These are phyloP conservation scores for Aspergillus baeticus DNA, from an alignment of 495 filamentous ascomycete genomes.

Conservation along the genomic window DNA sequence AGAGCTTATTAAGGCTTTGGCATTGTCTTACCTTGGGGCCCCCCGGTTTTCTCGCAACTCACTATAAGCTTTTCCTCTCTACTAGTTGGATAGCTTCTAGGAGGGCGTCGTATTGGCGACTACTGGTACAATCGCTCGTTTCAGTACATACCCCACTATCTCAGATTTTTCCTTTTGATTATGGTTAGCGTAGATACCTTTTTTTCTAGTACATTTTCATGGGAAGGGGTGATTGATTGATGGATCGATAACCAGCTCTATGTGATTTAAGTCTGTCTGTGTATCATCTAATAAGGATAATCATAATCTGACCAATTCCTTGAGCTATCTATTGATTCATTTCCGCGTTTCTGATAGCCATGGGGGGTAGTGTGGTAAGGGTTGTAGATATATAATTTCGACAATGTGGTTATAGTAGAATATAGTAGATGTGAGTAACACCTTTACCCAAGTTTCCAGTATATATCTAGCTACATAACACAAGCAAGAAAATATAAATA, in stretches of 20 bases:
- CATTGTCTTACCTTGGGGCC: background rate
- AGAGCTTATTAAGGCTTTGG: background rate
- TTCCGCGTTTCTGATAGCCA: too few species aligned
- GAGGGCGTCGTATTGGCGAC: background rate
- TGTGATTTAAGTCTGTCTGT: constrained; percentile 7
- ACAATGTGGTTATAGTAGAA: too few species aligned
- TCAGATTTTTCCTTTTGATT: constrained; percentile 10
- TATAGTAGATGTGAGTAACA: too few species aligned
- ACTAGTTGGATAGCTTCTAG: background rate
- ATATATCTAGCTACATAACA: background rate
- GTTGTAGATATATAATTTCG: too few species aligned
- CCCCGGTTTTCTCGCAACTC: background rate
- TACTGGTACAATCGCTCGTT: constrained; percentile 6
- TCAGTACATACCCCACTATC: constrained; percentile 14
- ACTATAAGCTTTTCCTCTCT: background rate
- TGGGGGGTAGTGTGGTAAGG: too few species aligned
- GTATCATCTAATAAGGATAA: constrained; percentile 3
- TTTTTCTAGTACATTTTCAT: constrained; percentile 13
- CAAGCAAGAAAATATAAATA: background rate
- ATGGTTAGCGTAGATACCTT: constrained; percentile 18
- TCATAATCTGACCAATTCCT: background rate
- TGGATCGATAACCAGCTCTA: background rate
- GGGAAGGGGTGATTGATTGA: constrained; percentile 7
- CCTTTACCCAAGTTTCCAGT: background rate
- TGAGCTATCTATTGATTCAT: background rate